A percentile compares a stretch with the other conserved stretches of the same genome.
Conservation (phyloP, 495 filamentous ascomycete species). For the Talaromyces borbonicus region DNA sequence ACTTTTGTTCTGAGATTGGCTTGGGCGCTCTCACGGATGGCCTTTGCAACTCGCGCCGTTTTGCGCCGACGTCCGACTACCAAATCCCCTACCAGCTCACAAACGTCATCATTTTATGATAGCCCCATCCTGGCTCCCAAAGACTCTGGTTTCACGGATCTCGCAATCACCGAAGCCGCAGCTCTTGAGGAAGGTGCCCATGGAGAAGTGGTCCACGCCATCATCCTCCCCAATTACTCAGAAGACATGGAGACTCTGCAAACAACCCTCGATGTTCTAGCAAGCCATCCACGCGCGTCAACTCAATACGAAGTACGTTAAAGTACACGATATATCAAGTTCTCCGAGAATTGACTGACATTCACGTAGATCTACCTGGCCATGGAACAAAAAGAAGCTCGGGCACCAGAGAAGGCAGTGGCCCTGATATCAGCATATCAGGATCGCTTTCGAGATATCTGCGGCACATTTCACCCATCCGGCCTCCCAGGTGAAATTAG, state of each 20-base stretch:
- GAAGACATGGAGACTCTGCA: conserved; percentile 55
- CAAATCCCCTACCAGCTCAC: background rate
- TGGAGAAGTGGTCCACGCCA: conserved; percentile 45
- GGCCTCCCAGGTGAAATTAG: conserved; percentile 53
- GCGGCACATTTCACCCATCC: conserved; percentile 50
- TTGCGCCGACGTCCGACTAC: conserved; percentile 16
- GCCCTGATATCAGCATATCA: conserved; percentile 43
- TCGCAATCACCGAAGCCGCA: background rate
- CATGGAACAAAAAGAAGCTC: conserved; percentile 55
- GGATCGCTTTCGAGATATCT: conserved; percentile 50
- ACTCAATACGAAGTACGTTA: conserved; percentile 54
- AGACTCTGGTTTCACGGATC: background rate
- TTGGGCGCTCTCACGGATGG: conserved; percentile 18
- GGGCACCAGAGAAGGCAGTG: conserved; percentile 43
- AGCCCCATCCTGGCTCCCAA: background rate
- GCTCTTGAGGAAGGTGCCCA: conserved; percentile 9
- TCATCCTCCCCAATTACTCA: conserved; percentile 61
- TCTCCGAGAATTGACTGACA: conserved; percentile 8
- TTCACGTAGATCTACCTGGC: conserved; percentile 50
- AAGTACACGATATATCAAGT: conserved; percentile 1
- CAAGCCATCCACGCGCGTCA: conserved; percentile 51
- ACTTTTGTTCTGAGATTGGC: conserved; percentile 23
- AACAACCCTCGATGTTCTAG: conserved; percentile 56
- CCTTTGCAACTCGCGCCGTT: conserved; percentile 13
- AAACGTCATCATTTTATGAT: background rate